Base-by-base conservation (phyloP, 2,329 filamentous ascomycete species). In the Aurifilum marmelostoma region DNA sequence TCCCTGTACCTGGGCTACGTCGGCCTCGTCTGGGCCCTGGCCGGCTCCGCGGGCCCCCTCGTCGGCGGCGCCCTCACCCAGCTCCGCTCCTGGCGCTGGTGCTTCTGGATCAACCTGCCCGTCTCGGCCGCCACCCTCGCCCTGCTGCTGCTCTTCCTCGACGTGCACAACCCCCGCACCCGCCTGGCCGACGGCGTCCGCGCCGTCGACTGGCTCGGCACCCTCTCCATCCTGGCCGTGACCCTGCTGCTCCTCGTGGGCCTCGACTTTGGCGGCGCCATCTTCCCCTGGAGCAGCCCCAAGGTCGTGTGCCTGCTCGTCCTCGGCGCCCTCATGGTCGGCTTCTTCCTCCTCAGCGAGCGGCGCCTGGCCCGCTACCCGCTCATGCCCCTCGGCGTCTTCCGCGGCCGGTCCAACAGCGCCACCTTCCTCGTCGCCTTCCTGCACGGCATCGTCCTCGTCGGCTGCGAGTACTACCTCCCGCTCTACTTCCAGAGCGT, bases 401-500 rank as follows among this genome's bases (percentile, higher is more conserved):
- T 92, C 76, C 77, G 77, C 0, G 79, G 81, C 21, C 71, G 77
- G 61, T 87, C 88, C 1, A 89, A 87, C 52, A 76, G 85, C 11
- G 88, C 88, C 0, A 80, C 82, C 5, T 82, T 89, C 34, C 72
- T 71, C 2, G 76, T 82, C 1, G 76, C 74, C 63, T 80, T 82
- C 69, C 78, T 78, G 60, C 81, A 84, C 71, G 77, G 76, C 1
- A 80, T 88, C 74, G 85, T 87, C n/a, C 29, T 89, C 76, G 88
- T 91, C 32, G 85, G 83, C 0, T 82, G 82, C 0, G 85, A 88
- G 61, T 92, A 91, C 76, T 92, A 91, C 73, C 80, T 92, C 32
- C 90, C 91, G 0, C 81, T 92, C 0, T 92, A 88, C 76, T 87
- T 91, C 59, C 91, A 93, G 75, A 84, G 87, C 3, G 89, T 88